These are phyloP conservation scores for Ceratocystis lukuohia DNA, from an alignment of 2,329 filamentous ascomycete genomes.

Conservation along the genomic window DNA sequence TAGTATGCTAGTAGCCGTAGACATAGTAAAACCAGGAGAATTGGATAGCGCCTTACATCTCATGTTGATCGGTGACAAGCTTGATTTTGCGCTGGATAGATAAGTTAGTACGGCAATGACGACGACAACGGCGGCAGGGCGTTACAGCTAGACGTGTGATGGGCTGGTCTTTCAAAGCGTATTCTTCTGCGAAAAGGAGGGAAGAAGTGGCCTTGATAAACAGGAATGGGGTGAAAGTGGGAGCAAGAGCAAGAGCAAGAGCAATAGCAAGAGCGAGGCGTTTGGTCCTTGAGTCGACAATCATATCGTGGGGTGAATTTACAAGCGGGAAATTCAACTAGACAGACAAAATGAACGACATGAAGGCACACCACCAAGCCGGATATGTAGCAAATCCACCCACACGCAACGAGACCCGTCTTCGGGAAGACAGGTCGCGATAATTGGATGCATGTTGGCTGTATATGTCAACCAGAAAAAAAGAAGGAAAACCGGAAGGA, in stretches of 20 bases:
- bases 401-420: too few relatives aligned
- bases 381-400: too few relatives aligned
- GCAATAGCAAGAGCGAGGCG: too few relatives aligned
- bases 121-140: too few relatives aligned
- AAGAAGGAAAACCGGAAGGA: neutral
- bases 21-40: neutral
- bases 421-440: too few relatives aligned
- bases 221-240: neutral
- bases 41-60: conserved; percentile 52
- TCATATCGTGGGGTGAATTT: neutral
- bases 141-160: neutral
- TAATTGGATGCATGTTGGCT: too few relatives aligned
- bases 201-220: neutral
- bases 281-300: neutral
- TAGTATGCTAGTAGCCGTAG: neutral
- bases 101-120: neutral
- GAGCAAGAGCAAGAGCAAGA: too few relatives aligned
- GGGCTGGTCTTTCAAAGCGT: neutral
- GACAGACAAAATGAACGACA: too few relatives aligned
- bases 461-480: too few relatives aligned
- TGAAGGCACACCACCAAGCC: too few relatives aligned
- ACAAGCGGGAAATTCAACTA: too few relatives aligned
- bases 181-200: neutral
- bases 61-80: conserved; percentile 81
- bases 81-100: conserved; percentile 69